Evolutionary conservation across 106 monocot genomes (phyloP).

Genomic region (Hemerocallis citrina): DNA sequence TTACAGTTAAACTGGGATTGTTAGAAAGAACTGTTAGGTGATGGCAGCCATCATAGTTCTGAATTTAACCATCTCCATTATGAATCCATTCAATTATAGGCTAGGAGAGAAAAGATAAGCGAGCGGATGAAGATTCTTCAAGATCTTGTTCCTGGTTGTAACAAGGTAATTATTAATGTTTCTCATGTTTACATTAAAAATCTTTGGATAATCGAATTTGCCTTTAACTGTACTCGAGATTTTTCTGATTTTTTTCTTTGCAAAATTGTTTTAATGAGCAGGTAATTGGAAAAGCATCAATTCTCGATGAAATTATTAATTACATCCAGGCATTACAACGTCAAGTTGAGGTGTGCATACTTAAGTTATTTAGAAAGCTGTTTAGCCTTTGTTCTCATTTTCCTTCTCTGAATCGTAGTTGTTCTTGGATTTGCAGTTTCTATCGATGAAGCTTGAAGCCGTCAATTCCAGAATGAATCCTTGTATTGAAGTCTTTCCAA

Average conservation of each 20-base stretch:
- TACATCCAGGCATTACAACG: constrained; percentile 68
- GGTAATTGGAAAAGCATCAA: constrained; percentile 84
- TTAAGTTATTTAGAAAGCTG: neutral
- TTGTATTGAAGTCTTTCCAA: constrained; percentile 52
- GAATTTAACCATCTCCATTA: neutral
- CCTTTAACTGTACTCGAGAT: neutral
- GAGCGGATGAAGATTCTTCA: constrained; percentile 88
- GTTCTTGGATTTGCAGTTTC: constrained; percentile 38
- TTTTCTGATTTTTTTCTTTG: neutral
- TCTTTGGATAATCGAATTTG: neutral
- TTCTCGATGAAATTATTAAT: constrained; percentile 80
- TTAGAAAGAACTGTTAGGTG: neutral
- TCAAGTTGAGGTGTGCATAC: constrained; percentile 62
- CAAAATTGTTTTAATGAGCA: constrained; percentile 9
- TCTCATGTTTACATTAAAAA: neutral
- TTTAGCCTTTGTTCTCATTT: neutral
- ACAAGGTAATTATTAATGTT: constrained; percentile 35
- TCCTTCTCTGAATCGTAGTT: neutral
- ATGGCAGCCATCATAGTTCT: neutral
- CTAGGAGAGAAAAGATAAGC: constrained; percentile 87
- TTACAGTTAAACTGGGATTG: neutral
- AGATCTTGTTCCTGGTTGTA: constrained; percentile 88
- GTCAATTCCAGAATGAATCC: constrained; percentile 60
- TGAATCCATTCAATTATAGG: constrained; percentile 28
- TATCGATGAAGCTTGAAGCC: constrained; percentile 96